Conservation (phyloP, 495 filamentous ascomycete genomes). For the Lasiosphaeris hirsuta region DNA sequence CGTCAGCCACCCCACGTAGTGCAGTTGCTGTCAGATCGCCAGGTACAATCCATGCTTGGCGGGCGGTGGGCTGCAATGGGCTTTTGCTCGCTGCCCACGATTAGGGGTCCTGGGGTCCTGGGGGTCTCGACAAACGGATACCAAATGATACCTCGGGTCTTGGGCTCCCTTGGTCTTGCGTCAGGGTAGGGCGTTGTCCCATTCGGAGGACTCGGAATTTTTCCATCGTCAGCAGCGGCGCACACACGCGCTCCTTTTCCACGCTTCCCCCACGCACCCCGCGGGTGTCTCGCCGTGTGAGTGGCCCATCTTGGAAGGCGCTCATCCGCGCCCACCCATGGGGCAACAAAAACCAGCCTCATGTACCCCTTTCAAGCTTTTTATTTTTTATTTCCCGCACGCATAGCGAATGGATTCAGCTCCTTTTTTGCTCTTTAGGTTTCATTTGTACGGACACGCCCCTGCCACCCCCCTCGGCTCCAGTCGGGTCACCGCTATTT, state of each 20-base stretch:
- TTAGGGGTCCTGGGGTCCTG: not conserved
- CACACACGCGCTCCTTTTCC: no score
- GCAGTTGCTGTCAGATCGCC: slow-evolving; percentile 1
- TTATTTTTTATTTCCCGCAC: slow-evolving; percentile 19
- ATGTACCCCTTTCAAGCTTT: not conserved
- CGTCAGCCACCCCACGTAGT: not conserved
- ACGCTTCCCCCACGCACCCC: not conserved
- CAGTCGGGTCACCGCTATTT: no score
- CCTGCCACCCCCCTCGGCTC: not conserved
- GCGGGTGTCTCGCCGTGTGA: slow-evolving; percentile 6
- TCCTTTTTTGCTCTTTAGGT: not conserved
- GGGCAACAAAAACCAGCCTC: not conserved
- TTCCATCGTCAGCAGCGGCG: no score
- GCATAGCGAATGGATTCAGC: slow-evolving; percentile 15
- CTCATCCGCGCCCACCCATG: not conserved
- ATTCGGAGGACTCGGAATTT: no score
- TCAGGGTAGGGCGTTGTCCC: no score
- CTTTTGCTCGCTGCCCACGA: slow-evolving; percentile 1
- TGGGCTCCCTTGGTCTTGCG: no score
- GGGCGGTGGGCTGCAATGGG: not conserved
- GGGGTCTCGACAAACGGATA: no score
- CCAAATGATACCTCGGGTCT: no score
- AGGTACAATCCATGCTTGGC: not conserved
- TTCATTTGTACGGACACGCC: not conserved
- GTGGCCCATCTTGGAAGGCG: not conserved